Conservation (phyloP, 2,329 filamentous ascomycete genomes). For the Ceratocystis colombiana region DNA sequence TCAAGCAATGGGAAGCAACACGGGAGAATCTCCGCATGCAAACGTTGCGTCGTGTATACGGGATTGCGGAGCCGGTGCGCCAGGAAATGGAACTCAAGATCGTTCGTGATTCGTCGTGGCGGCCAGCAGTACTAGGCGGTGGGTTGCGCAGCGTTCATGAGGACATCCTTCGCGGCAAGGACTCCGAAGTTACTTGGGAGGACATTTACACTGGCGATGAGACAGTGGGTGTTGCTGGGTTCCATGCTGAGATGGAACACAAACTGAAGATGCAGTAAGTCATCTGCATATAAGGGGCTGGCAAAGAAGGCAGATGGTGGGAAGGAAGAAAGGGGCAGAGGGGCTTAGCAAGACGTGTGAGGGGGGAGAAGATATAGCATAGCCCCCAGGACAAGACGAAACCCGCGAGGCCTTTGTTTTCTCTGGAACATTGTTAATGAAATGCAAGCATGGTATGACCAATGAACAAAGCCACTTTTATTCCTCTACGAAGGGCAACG, state of each 20-base stretch:
- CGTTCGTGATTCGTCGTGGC: constrained; percentile 67
- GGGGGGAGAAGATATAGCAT: background rate
- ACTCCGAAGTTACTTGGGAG: constrained; percentile 77
- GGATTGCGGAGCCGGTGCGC: constrained; percentile 83
- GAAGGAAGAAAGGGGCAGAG: background rate
- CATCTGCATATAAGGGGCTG: background rate
- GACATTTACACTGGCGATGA: constrained; percentile 81
- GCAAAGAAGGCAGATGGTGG: background rate
- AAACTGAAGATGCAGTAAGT: constrained; percentile 60
- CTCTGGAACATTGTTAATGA: background rate
- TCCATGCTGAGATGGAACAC: constrained; percentile 91
- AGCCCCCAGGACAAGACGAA: background rate
- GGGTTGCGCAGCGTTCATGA: constrained; percentile 61
- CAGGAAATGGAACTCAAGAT: constrained; percentile 94
- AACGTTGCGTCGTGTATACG: constrained; percentile 74
- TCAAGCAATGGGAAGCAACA: constrained; percentile 80
- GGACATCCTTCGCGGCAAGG: constrained; percentile 75
- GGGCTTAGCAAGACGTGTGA: background rate
- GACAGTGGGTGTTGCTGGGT: constrained; percentile 55
- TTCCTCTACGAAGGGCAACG: background rate
- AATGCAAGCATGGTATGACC: background rate
- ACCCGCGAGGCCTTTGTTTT: background rate
- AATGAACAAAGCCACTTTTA: background rate
- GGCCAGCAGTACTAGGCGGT: constrained; percentile 57
- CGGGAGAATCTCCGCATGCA: constrained; percentile 85